Percentiles rank a stretch among this genome's conserved stretches.
Conservation (phyloP, 352 stramenopile species). For the Globisporangium solare region DNA sequence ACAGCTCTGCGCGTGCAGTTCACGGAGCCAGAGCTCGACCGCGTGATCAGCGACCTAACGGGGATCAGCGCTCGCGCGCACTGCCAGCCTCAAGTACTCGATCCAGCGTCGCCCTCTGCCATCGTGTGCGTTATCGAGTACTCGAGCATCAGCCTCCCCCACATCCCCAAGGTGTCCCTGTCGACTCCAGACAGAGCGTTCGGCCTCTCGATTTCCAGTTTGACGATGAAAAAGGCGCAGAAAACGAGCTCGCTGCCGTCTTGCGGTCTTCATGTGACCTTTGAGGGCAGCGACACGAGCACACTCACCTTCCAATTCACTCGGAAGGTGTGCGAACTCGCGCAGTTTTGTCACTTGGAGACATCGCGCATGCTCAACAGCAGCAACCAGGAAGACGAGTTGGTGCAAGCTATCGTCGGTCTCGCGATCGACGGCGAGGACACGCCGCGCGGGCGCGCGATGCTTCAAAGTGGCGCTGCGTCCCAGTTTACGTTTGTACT, state of each 20-base stretch:
- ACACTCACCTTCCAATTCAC: conserved; percentile 4
- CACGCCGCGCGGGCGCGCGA: conserved; percentile 8
- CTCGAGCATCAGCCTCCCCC: not conserved
- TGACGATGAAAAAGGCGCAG: not conserved
- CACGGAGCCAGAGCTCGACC: conserved; percentile 4
- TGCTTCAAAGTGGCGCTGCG: conserved; percentile 7
- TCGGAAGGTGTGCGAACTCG: conserved; percentile 3
- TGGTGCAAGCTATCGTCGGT: conserved; percentile 8
- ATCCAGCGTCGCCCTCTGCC: not conserved
- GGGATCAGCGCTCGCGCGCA: not conserved
- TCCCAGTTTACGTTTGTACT: not conserved
- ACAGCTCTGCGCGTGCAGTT: conserved; percentile 4
- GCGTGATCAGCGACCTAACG: not conserved
- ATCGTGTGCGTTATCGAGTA: conserved; percentile 10
- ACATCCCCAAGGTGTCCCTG: conserved; percentile 4
- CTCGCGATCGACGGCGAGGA: conserved; percentile 15
- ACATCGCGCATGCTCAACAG: not conserved
- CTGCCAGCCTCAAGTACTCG: conserved; percentile 2
- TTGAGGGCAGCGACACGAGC: not conserved
- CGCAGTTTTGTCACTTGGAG: not conserved
- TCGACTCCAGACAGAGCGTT: not conserved
- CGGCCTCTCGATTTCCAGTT: not conserved
- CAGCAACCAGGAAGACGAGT: conserved; percentile 15
- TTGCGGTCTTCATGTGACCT: conserved; percentile 6
- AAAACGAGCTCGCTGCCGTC: not conserved